Base-by-base conservation (phyloP, 2,329 filamentous ascomycete species). In the Hypoxylon sp. region DNA sequence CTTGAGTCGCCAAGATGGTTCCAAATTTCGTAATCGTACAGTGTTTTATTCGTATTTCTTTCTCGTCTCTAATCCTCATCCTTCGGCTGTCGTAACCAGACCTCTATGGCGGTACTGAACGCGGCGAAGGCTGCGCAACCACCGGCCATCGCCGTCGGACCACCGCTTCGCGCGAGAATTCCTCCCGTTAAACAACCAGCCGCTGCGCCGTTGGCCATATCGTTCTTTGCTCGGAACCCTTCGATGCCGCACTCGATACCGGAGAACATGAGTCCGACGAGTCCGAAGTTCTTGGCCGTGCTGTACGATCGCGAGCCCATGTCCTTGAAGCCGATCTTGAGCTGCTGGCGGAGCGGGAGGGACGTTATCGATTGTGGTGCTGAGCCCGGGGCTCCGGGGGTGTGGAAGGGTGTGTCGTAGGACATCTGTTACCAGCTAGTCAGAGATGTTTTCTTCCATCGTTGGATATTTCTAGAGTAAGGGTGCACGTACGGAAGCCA, bases 231-330 rank as follows among this genome's bases (percentile, higher is more conserved):
- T 31, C 96, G 88, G 75, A 93, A 87, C 0, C 94, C 94, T 81
- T 99, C 96, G 77, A 99, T 94, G 71, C 93, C 94, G 83, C 96
- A 99, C 82, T 99, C 96, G 58, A 96, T 97, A 44, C 95, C 95
- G 15, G 90, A 88, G 83, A 97, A 99, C 19, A 98, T 87, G 2
- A 93, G 92, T 75, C 96, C 96, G 54, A 99, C 93, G 74, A 94
- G 92, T 69, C 93, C 95, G 78, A 99, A 99, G 84, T 97, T 98
- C 83, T 94, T 96, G 60, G 94, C 96, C 52, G 91, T 93, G 69
- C 90, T 91, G 81, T 87, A 93, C 3, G 93, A 95, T 11, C 93
- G 89, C 70, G 86, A 82, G 72, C 96, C 96, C 94, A 99, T 98
- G 80, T 99, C 96, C 80, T 92, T 94, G 84, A 99, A 93, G 58